Conservation (phyloP, 257 asterid species). For the Galeopsis tetrahit region DNA sequence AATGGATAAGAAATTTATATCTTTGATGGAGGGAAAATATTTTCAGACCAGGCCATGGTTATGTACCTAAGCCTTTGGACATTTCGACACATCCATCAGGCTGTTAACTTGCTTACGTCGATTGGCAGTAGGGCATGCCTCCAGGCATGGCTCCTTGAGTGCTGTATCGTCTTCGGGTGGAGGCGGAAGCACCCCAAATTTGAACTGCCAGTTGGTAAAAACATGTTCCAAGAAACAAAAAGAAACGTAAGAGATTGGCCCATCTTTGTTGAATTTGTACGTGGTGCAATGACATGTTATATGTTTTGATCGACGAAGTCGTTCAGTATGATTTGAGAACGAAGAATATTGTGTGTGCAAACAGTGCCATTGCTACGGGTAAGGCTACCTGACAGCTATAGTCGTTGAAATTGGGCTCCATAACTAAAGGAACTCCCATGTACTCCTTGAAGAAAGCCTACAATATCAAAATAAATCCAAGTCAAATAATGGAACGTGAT, state of each 20-base stretch:
- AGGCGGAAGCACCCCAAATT: constrained; percentile 77
- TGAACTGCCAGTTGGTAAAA: constrained; percentile 53
- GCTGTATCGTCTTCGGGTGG: constrained; percentile 56
- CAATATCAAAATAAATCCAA: neutral
- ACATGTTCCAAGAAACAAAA: neutral
- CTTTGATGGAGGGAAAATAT: neutral
- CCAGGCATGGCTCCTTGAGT: constrained; percentile 78
- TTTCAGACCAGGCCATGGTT: neutral
- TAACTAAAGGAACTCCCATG: constrained; percentile 83
- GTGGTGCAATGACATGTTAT: neutral
- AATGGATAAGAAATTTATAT: neutral
- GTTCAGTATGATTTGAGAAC: too few relatives aligned
- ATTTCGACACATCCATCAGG: constrained; percentile 37
- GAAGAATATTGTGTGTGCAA: too few relatives aligned
- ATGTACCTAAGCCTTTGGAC: constrained; percentile 58
- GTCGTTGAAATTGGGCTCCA: constrained; percentile 86
- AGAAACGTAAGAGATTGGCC: neutral
- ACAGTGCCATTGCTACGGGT: too few relatives aligned
- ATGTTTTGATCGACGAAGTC: neutral
- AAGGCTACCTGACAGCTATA: constrained; percentile 81
- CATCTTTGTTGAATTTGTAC: neutral
- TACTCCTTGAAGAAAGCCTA: constrained; percentile 74
- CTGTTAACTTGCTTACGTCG: constrained; percentile 44
- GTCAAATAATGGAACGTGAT: neutral
- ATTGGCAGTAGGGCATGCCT: constrained; percentile 68